Conservation (phyloP, 306 rosid genomes). For the Dalbergia oliveri region DNA sequence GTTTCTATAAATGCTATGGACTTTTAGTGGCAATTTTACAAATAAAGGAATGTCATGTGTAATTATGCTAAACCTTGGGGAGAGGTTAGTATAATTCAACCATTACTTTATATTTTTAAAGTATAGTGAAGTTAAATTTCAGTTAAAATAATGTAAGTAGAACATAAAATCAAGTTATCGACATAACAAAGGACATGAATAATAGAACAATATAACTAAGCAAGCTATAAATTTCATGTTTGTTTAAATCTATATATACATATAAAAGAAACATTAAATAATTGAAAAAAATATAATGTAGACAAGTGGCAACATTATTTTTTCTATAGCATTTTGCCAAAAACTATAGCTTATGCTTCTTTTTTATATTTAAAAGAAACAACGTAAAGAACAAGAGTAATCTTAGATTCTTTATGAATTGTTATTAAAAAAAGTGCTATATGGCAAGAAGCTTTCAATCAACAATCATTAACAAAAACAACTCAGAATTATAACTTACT, state of each 20-base stretch:
- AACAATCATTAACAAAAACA: conserved; percentile 15
- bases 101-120: not conserved
- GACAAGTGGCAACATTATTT: not conserved
- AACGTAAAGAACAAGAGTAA: not conserved
- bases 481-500: conserved; percentile 59
- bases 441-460: not conserved
- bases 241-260: not conserved
- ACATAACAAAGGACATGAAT: not conserved
- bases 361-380: not conserved
- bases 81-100: too few relatives aligned
- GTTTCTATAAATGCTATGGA: too few relatives aligned
- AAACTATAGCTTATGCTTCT: not conserved
- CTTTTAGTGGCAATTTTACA: too few relatives aligned
- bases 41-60: too few relatives aligned
- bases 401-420: not conserved
- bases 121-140: not conserved
- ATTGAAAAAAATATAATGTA: not conserved
- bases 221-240: not conserved
- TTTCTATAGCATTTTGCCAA: too few relatives aligned
- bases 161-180: not conserved
- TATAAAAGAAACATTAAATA: conserved; percentile 1
- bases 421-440: not conserved
- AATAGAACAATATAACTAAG: not conserved
- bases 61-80: too few relatives aligned
- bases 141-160: not conserved